Evolutionary conservation across 176 grass and related monocot species (phyloP), one percentile per base, ranked within the genome.

Genomic region (Coix lacrymajobi): DNA sequence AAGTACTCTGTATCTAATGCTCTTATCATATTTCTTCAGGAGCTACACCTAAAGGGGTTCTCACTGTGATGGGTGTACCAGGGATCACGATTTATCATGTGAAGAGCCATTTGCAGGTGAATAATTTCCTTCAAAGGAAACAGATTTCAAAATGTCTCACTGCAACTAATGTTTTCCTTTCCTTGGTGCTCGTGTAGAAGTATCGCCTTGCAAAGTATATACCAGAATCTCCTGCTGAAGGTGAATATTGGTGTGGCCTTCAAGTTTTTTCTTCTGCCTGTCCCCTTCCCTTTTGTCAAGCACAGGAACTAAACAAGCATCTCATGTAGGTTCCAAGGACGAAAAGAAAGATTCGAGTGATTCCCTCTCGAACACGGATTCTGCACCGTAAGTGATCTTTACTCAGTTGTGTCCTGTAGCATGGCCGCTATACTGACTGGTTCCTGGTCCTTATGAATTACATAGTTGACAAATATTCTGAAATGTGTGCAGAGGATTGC

Each of bases 61-160:
- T 98, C 26, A 95, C 88, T 80, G 92, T 98, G 85, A 98, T 98
- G 92, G 96, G 92, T 74, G 96, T 98, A 51, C 96, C 92, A 31
- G 92, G 96, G 51, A 98, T 98, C 77, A 98, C 92, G 29, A 98
- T 98, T 80, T 98, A 98, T 88, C 96, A 98, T 34, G 96, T 98
- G 66, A 98, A 98, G 62, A 98, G 96, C 69, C 96, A 98, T 87
- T 87, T 98, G 82, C 96, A 98, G 90, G 96, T 98, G 87, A 33
- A 43, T 32, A 22, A 16, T 49, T 57, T 71, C 62, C 22, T 64
- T 79, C 52, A 38, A 46, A 84, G 58, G 16, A 61, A 49, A 79
- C 29, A 45, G 52, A 44, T 69, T 29, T 73, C 66, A 26, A 81
- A 86, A 39, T 44, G 20, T 61, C 78, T 24, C 17, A 14, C 37